Evolutionary conservation across 192 early-diverging fungal genomes (phyloP).

Genomic region (Pilobolus umbonatus): DNA sequence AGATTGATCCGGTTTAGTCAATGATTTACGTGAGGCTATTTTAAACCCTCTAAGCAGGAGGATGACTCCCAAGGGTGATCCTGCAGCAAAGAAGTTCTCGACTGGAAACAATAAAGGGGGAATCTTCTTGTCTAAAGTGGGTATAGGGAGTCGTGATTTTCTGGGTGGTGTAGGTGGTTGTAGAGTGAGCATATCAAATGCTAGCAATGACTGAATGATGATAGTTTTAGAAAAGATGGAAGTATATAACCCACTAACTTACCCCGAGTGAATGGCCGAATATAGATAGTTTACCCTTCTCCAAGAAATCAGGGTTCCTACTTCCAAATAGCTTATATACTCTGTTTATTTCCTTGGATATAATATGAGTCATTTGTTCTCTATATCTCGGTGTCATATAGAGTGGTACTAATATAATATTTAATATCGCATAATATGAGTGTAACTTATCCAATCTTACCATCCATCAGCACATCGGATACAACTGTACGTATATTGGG

Average conservation of each 20-base stretch:
- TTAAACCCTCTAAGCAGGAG: slow-evolving; percentile 71
- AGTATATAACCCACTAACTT: slow-evolving; percentile 11
- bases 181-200: slow-evolving; percentile 72
- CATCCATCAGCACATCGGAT: slow-evolving; percentile 80
- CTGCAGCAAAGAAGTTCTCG: slow-evolving; percentile 72
- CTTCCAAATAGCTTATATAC: slow-evolving; percentile 67
- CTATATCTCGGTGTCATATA: slow-evolving; percentile 85
- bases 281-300: slow-evolving; percentile 65
- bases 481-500: slow-evolving; percentile 75
- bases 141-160: slow-evolving; percentile 7
- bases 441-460: slow-evolving; percentile 34
- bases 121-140: slow-evolving; percentile 13
- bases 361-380: slow-evolving; percentile 74
- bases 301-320: slow-evolving; percentile 71
- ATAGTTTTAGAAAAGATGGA: neutral
- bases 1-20: neutral
- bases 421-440: neutral
- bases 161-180: slow-evolving; percentile 46
- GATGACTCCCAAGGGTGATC: slow-evolving; percentile 81
- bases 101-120: slow-evolving; percentile 40
- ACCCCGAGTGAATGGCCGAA: slow-evolving; percentile 76
- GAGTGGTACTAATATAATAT: slow-evolving; percentile 54
- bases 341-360: slow-evolving; percentile 71
- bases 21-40: slow-evolving; percentile 46
- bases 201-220: slow-evolving; percentile 49